phyloP scores from a whole-genome alignment of 140 eudicot species.

The Flaveria floridana region DNA sequence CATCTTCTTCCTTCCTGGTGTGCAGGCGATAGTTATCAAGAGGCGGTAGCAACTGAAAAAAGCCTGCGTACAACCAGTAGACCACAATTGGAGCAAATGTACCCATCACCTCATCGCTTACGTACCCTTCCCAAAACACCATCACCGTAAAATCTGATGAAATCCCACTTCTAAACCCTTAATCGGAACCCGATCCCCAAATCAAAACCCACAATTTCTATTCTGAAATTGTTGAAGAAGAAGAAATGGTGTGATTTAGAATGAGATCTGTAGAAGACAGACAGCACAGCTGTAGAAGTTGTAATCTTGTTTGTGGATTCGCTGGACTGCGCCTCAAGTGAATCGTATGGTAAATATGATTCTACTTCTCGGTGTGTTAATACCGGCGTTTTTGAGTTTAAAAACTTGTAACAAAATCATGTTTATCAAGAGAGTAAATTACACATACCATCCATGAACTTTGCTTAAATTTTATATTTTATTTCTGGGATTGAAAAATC shows the following conservation, averaged over 20 bases:
- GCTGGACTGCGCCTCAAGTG: slow-evolving; percentile 26
- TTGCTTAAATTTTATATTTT: too few species aligned
- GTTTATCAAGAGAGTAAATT: too few species aligned
- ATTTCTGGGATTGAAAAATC: too few species aligned
- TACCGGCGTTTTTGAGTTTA: too few species aligned
- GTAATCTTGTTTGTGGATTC: slow-evolving; percentile 32
- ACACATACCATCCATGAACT: too few species aligned
- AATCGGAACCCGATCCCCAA: slow-evolving; percentile 5
- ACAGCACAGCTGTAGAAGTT: slow-evolving; percentile 27
- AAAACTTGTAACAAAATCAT: too few species aligned
- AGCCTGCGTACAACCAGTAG: slow-evolving; percentile 73
- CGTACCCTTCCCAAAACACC: slow-evolving; percentile 91
- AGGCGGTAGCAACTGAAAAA: slow-evolving; percentile 64
- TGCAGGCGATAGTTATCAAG: slow-evolving; percentile 68
- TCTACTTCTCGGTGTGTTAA: too few species aligned
- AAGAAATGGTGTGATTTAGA: slow-evolving; percentile 17
- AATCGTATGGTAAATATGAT: neutral
- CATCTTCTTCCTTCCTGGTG: slow-evolving; percentile 58
- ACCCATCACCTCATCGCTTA: slow-evolving; percentile 81
- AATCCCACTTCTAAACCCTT: slow-evolving; percentile 9
- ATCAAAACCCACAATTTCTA: neutral
- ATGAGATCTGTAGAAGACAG: slow-evolving; percentile 32
- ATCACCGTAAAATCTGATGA: slow-evolving; percentile 24
- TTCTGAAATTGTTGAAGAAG: neutral
- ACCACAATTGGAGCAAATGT: slow-evolving; percentile 79